Base-by-base conservation (phyloP, 306 rosid species). In the Begonia loranthoides region DNA sequence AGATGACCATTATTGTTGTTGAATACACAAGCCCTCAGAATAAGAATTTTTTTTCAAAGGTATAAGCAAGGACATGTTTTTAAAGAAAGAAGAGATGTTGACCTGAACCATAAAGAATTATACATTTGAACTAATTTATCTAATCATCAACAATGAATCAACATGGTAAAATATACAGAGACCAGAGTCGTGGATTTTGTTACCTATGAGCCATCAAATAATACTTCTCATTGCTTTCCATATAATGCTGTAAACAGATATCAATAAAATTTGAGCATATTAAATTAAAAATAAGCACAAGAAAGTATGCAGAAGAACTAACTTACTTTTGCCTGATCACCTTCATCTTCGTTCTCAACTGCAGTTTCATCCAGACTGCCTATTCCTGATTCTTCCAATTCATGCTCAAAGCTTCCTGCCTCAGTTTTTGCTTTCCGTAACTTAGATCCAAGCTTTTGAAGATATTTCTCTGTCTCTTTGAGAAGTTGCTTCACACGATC, bases 151-250 rank as follows among this genome's bases (percentile, higher is more conserved):
- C 36, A 28, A 4, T 28, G 36, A 4, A n/a, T n/a, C n/a, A n/a
- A n/a, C n/a, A n/a, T n/a, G n/a, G n/a, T n/a, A n/a, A 28, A 28
- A 28, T 28, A 28, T 28, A 28, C 36, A 28, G 36, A 28, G 36
- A 28, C 4, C 2, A 28, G 36, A 0, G 36, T 3, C 0, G 36
- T 28, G 36, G 36, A 28, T 28, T 28, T 28, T 3, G 24, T 49
- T 76, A 92, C 99, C 96, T 87, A 77, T 92, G 99, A 53, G 99
- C 99, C 99, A 92, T 92, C 93, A 74, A 22, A 71, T 92, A 92
- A 80, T 92, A 87, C 76, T 92, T 92, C 75, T 92, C 99, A 61
- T 92, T 92, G 81, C 99, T 92, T 70, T 86, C 99, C 93, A 78
- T 41, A 67, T 92, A 92, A 77, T 92, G 99, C 99, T 92, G 96